Base-by-base conservation (phyloP, 805 yeast species). In the Ogataea nonfermentans region DNA sequence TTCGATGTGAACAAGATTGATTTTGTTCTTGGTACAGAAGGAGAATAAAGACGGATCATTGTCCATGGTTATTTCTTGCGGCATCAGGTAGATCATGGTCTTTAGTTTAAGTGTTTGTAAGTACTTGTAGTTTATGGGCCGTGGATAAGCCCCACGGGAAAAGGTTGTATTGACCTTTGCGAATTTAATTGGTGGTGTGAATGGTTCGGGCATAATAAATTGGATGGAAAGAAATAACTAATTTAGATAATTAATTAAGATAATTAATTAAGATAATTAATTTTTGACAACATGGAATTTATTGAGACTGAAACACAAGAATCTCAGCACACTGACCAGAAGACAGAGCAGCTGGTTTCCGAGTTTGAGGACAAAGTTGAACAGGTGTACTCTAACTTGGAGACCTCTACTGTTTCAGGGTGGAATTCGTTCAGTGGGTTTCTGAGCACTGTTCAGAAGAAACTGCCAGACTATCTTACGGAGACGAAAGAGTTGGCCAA, bases 101-200 rank as follows among this genome's bases (percentile, higher is more conserved):
- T 72, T 79, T 40, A 93, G 68, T 28, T 74, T 65, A 23, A 90
- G 69, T 24, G 87, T 71, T 47, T 72, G 67, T 8, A 93, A 65
- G 54, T 82, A 93, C 7, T 81, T 70, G 44, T 76, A 70, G 55
- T 88, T 90, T 40, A 81, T 72, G 32, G 79, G 78, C 37, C 93
- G 72, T 1, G 98, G 98, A 52, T 84, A 86, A 1, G 95, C 83
- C 0, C 98, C 98, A 32, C 98, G 65, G 53, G 80, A 84, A 4
- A 91, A 65, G 34, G 74, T 68, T 2, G 84, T 78, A 52, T 83
- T 86, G 2, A 90, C 77, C 11, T 78, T 69, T 35, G 80, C 78
- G 61, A 84, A 93, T 43, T 88, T 71, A 44, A 90, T 67, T 2
- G 99, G 98, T 0, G 96, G 87, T 0, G 80, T 81, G 24, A 58